These are phyloP conservation scores for Globisporangium heterothallicum DNA, from an alignment of 352 stramenopile species.

Conservation along the genomic window DNA sequence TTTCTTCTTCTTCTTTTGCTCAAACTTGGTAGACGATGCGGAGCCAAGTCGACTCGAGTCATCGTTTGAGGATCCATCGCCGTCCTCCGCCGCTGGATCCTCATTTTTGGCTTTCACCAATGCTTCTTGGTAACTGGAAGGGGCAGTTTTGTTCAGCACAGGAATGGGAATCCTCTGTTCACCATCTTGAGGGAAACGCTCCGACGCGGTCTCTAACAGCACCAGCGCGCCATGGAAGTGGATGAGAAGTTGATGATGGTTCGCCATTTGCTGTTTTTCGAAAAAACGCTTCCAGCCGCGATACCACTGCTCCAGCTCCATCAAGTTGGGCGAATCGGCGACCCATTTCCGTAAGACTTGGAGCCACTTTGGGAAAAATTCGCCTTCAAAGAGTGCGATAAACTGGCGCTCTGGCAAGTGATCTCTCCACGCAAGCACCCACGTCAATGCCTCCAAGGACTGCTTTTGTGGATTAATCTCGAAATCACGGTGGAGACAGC, in stretches of 20 bases:
- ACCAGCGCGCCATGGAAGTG: conserved; percentile 76
- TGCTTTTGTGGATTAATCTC: conserved; percentile 70
- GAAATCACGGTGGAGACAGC: conserved; percentile 79
- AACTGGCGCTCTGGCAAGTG: conserved; percentile 69
- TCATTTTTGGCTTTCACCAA: conserved; percentile 42
- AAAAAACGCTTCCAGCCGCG: conserved; percentile 83
- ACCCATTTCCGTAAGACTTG: conserved; percentile 81
- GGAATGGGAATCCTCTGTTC: conserved; percentile 24
- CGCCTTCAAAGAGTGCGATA: conserved; percentile 81
- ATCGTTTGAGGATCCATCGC: conserved; percentile 11
- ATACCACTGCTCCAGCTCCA: conserved; percentile 81
- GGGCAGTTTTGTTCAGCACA: conserved; percentile 40
- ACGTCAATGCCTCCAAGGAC: conserved; percentile 56
- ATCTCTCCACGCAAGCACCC: conserved; percentile 70
- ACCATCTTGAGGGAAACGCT: background rate
- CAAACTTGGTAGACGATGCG: background rate
- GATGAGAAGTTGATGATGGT: conserved; percentile 54
- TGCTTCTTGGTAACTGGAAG: conserved; percentile 71
- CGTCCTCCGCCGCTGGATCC: conserved; percentile 11
- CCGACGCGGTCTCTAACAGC: conserved; percentile 52
- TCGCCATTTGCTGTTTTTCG: conserved; percentile 46
- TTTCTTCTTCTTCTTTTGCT: conserved; percentile 8
- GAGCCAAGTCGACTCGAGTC: conserved; percentile 8
- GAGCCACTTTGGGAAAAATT: conserved; percentile 91
- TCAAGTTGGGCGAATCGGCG: conserved; percentile 29